Conservation (phyloP, 768 basidiomycete species). For the Boletus rufocinnamomeus region DNA sequence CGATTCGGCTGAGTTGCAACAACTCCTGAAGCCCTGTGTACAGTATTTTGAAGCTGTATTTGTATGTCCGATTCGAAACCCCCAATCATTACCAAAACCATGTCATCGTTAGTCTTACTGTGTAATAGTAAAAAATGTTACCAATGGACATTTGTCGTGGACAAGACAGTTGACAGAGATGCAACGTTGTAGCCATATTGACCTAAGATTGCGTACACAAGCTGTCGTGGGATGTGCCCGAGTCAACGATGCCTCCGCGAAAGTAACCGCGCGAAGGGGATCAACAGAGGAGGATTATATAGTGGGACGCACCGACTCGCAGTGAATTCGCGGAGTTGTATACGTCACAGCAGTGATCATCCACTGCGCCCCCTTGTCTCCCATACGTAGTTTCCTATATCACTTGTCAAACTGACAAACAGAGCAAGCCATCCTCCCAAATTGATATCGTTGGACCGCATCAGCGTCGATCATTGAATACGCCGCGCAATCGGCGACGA, state of each 20-base stretch:
- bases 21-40: conserved; percentile 6
- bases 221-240: background rate
- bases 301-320: background rate
- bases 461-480: background rate
- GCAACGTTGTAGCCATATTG: no score
- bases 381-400: no score
- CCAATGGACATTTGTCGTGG: background rate
- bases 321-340: background rate
- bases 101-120: conserved; percentile 6
- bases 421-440: background rate
- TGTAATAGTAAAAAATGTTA: conserved; percentile 9
- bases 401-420: background rate
- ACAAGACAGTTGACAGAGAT: background rate
- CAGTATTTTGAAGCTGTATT: conserved; percentile 21
- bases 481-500: background rate
- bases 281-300: no score
- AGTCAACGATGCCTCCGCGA: background rate
- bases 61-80: conserved; percentile 12
- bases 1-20: background rate
- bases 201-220: background rate
- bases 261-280: background rate
- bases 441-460: background rate
- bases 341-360: background rate
- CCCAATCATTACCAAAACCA: conserved; percentile 1
- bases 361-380: no score